Conservation (phyloP, 1,284 basidiomycete genomes). For the Malassezia yamatoensis region DNA sequence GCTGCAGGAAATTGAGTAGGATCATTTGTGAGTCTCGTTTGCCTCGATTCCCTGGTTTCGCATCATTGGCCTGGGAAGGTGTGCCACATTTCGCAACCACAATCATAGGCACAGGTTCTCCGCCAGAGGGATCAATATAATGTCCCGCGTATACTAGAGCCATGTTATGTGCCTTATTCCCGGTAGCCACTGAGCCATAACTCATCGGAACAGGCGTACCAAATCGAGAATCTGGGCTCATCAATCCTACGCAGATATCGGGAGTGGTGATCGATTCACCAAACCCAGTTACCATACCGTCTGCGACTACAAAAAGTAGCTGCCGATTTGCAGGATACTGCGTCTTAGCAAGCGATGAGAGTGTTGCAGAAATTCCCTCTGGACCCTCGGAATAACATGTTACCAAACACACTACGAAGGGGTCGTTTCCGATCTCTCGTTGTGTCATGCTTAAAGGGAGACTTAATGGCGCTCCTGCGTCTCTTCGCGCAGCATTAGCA, state of each 20-base stretch:
- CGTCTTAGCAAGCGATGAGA: constrained; percentile 82
- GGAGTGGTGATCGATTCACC: constrained; percentile 91
- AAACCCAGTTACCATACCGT: constrained; percentile 96
- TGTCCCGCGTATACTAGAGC: constrained; percentile 99
- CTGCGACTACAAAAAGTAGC: constrained; percentile 85
- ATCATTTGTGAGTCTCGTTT: constrained; percentile 98
- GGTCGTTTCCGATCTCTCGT: constrained; percentile 53
- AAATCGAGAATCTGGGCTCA: constrained; percentile 89
- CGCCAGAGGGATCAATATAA: constrained; percentile 60
- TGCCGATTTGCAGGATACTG: constrained; percentile 85
- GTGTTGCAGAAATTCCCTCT: constrained; percentile 77
- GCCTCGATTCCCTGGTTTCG: constrained; percentile 94
- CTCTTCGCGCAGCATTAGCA: constrained; percentile 45
- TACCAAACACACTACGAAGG: constrained; percentile 87
- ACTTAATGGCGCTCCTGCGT: constrained; percentile 1
- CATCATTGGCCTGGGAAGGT: constrained; percentile 60
- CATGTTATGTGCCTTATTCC: constrained; percentile 78
- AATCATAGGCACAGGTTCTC: constrained; percentile 84
- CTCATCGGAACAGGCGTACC: constrained; percentile 93
- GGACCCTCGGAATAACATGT: constrained; percentile 97
- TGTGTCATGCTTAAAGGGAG: constrained; percentile 23
- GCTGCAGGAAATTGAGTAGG: constrained; percentile 98
- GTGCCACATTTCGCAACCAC: constrained; percentile 95
- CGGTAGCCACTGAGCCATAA: constrained; percentile 80
- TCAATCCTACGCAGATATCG: constrained; percentile 81